Evolutionary conservation across 495 filamentous ascomycete species (phyloP).

Genomic region (Lentithecium fluviatile): DNA sequence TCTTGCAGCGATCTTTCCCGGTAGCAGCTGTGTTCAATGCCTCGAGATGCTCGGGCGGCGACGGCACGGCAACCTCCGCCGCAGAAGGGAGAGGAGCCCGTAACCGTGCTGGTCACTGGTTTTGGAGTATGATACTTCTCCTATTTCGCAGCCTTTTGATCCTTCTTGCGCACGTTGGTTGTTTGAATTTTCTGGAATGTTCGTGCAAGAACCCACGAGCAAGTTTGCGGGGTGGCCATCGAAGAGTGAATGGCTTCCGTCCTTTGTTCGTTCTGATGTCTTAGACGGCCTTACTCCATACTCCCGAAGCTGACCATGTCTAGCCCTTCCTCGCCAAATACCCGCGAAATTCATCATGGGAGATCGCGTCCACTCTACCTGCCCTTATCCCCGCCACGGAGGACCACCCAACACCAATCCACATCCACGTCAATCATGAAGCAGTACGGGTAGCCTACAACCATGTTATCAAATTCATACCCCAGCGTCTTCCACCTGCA

Average conservation of each 20-base stretch:
- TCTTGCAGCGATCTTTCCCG: not conserved
- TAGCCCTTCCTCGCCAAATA: constrained; percentile 36
- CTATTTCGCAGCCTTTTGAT: not conserved
- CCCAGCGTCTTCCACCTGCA: constrained; percentile 51
- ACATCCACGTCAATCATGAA: constrained; percentile 62
- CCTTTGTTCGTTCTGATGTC: not conserved
- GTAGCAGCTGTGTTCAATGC: constrained; percentile 8
- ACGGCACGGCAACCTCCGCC: constrained; percentile 25
- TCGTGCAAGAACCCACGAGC: too few species aligned
- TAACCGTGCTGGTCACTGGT: constrained; percentile 41
- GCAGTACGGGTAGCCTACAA: constrained; percentile 70
- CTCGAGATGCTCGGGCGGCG: constrained; percentile 12
- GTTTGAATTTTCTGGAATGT: too few species aligned
- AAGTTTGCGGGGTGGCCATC: too few species aligned
- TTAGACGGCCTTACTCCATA: not conserved
- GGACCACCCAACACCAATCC: constrained; percentile 45
- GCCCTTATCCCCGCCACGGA: constrained; percentile 28
- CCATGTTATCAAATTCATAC: constrained; percentile 61
- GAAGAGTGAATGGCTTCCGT: too few species aligned
- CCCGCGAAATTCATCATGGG: constrained; percentile 38
- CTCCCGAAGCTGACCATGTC: not conserved
- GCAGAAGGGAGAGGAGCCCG: constrained; percentile 26
- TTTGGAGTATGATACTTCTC: constrained; percentile 34
- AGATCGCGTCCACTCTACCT: constrained; percentile 38
- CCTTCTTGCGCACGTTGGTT: not conserved